A percentile compares a stretch with the other conserved stretches of the same genome.
Conservation (phyloP, 2,329 filamentous ascomycete genomes). For the Hypoxylon sp. region DNA sequence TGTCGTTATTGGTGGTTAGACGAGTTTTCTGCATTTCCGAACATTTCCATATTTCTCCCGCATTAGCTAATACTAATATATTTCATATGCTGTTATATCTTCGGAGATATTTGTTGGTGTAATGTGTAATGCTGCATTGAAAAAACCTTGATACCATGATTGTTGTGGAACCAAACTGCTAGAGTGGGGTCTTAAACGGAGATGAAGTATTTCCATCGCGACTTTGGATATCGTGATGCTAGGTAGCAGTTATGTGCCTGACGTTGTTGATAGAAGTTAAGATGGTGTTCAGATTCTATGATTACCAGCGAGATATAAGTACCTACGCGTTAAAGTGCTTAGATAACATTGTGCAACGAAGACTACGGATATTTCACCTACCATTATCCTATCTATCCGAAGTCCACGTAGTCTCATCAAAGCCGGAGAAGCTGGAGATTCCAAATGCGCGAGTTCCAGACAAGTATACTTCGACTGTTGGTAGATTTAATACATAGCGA, state of each 20-base stretch:
- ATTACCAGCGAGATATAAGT: not conserved
- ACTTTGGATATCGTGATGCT: not conserved
- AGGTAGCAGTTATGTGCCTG: not conserved
- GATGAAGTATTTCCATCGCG: not conserved
- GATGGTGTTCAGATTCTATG: not conserved
- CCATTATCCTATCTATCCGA: not conserved
- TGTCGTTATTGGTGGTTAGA: not conserved
- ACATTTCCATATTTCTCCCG: not conserved
- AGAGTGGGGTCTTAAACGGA: not conserved
- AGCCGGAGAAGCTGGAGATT: not conserved
- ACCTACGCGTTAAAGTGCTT: not conserved
- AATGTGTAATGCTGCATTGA: not conserved
- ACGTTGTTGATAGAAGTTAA: not conserved
- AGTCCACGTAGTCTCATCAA: not conserved
- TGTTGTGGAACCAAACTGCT: not conserved
- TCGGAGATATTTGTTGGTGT: not conserved
- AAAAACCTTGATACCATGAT: not conserved
- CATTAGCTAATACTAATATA: conserved; percentile 1
- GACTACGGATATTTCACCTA: not conserved
- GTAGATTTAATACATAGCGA: not conserved
- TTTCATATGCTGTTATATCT: not conserved
- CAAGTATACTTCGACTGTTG: not conserved
- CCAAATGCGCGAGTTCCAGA: not conserved
- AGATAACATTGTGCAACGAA: not conserved
- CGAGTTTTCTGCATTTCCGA: not conserved